Evolutionary conservation across 768 basidiomycete genomes (phyloP).

Genomic region (Hygrocybe punicea): DNA sequence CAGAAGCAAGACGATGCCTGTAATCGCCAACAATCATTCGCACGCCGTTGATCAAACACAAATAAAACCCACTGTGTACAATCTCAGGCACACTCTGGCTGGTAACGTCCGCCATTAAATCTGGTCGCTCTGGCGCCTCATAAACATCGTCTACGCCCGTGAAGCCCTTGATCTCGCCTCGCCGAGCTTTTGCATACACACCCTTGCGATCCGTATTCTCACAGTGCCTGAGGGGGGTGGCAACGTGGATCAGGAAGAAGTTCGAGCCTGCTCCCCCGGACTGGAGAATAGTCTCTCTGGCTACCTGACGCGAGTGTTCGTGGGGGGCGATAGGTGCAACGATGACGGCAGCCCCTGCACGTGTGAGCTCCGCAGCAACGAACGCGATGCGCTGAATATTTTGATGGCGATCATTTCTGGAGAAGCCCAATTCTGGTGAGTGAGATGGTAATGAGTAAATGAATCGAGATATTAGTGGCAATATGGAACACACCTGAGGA

Average conservation of each 20-base stretch:
- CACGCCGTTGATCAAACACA: not conserved
- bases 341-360: slow-evolving; percentile 95
- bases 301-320: slow-evolving; percentile 71
- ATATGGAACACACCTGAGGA: slow-evolving; percentile 45
- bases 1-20: slow-evolving; percentile 61
- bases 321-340: slow-evolving; percentile 86
- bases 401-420: slow-evolving; percentile 76
- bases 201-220: slow-evolving; percentile 87
- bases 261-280: slow-evolving; percentile 83
- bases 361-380: slow-evolving; percentile 85
- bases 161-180: slow-evolving; percentile 82
- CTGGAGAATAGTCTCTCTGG: slow-evolving; percentile 68
- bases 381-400: slow-evolving; percentile 85
- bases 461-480: not conserved
- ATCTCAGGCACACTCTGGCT: slow-evolving; percentile 85
- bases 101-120: slow-evolving; percentile 78
- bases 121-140: slow-evolving; percentile 75
- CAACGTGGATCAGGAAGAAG: slow-evolving; percentile 93
- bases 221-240: slow-evolving; percentile 85
- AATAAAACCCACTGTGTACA: slow-evolving; percentile 82
- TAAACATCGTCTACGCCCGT: slow-evolving; percentile 85
- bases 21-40: slow-evolving; percentile 6
- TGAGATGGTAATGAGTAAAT: slow-evolving; percentile 2
- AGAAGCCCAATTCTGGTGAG: slow-evolving; percentile 60
- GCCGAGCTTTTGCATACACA: slow-evolving; percentile 75